Evolutionary conservation across 768 basidiomycete species (phyloP), one percentile per base, ranked within the genome.

Genomic region (Nidularia sp.): DNA sequence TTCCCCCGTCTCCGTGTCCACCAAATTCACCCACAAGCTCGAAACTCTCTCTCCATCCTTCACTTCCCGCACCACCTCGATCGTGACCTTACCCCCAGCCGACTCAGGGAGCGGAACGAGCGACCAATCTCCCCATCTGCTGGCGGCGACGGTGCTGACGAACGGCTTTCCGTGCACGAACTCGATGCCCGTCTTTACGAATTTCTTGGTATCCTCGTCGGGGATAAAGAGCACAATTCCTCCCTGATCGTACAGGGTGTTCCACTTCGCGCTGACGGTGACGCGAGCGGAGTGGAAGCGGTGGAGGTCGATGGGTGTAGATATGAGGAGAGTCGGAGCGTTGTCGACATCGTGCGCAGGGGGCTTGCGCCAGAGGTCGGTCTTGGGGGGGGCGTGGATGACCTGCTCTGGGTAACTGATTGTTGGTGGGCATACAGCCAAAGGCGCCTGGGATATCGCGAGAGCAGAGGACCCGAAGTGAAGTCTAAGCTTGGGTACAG

Each of bases 321-420:
- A 62, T 41, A 66, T 54, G 4, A 66, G 61, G 54, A 65, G 53
- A 22, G 60, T 65, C 5, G 67, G 65, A 7, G 60, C 63, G 48
- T 68, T 68, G 45, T 66, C 65, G 59, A 66, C 58, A 51, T 68
- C 62, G 22, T 62, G 63, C 39, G 48, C 12, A 39, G 67, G 65
- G 18, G 67, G 67, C 42, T 68, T 68, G 8, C 67, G 60, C 67
- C 67, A 68, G 53, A 68, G 61, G 57, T 68, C 67, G 10, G 67
- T 64, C n/a, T 59, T 59, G 34, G 67, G 64, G 0, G 51, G 25
- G 12, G 65, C 65, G 25, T 53, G 56, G 57, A 66, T 60, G n/a
- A 53, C 63, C 34, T 60, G 47, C 9, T 57, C 55, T n/a, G 55
- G 59, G 49, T 62, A 68, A 13, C 39, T 51, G 51, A 68, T 56